A percentile compares a stretch with the other conserved stretches of the same genome.
These are phyloP conservation scores for Blastobotrys petasosporus DNA, from an alignment of 1,139 yeast species.

Conservation along the genomic window DNA sequence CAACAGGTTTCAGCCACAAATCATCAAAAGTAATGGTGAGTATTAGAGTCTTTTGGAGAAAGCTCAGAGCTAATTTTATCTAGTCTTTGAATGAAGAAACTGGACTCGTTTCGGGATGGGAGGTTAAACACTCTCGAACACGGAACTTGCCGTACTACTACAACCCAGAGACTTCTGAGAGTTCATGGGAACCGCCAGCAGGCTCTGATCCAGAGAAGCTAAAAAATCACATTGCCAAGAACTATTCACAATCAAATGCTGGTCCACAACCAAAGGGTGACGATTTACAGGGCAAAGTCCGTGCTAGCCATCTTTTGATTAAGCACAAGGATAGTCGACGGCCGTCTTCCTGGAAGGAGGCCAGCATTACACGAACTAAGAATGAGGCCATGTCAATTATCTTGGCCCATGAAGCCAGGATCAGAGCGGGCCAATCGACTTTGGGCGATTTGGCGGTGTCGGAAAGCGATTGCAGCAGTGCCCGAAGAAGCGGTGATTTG, in stretches of 20 bases:
- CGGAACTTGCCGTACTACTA: constrained; percentile 80
- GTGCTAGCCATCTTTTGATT: constrained; percentile 68
- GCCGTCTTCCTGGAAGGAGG: constrained; percentile 87
- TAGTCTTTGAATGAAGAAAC: constrained; percentile 33
- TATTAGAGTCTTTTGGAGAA: too few species aligned
- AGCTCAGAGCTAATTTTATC: too few species aligned
- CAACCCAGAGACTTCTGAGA: constrained; percentile 62
- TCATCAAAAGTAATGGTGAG: too few species aligned
- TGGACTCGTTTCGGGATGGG: constrained; percentile 88
- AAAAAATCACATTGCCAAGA: constrained; percentile 46
- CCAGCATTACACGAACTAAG: constrained; percentile 66
- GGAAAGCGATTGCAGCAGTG: constrained; percentile 87
- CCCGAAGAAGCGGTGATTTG: constrained; percentile 82
- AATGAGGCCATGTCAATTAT: constrained; percentile 75
- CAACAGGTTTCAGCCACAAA: too few species aligned
- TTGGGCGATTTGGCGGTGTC: constrained; percentile 70
- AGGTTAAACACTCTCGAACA: constrained; percentile 68
- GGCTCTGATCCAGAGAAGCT: constrained; percentile 67
- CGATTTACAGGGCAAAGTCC: constrained; percentile 52
- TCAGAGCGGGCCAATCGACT: constrained; percentile 62
- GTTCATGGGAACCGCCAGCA: constrained; percentile 88
- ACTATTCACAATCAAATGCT: constrained; percentile 25
- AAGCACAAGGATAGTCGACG: constrained; percentile 81
- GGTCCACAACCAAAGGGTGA: constrained; percentile 24
- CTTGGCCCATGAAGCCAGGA: constrained; percentile 52